A percentile compares a stretch with the other conserved stretches of the same genome.
Conservation (phyloP, 805 yeast genomes). For the Barnettozyma californica region DNA sequence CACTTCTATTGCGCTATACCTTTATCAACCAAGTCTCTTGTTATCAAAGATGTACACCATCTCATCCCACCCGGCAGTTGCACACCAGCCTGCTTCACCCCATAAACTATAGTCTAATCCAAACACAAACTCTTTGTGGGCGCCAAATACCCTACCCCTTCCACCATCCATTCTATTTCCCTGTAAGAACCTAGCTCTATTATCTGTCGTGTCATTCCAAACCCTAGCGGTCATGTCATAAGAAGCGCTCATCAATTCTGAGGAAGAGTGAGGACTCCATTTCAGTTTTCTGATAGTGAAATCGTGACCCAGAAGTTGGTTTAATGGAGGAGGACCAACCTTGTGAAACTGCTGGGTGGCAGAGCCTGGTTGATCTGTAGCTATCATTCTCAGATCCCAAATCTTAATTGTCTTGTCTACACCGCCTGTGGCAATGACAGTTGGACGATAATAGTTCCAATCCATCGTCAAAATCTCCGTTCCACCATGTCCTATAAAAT, state of each 20-base stretch:
- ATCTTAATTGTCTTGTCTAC: constrained; percentile 79
- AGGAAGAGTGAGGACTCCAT: constrained; percentile 87
- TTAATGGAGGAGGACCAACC: constrained; percentile 61
- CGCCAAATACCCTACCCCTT: constrained; percentile 54
- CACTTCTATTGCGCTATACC: background rate
- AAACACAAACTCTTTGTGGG: constrained; percentile 83
- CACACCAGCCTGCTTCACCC: constrained; percentile 96
- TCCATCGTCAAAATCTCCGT: constrained; percentile 77
- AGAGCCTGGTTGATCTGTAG: constrained; percentile 29
- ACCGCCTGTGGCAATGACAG: constrained; percentile 83
- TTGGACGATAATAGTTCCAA: constrained; percentile 84
- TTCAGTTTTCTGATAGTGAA: constrained; percentile 76
- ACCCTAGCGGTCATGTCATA: constrained; percentile 91
- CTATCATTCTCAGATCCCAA: constrained; percentile 82
- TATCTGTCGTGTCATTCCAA: constrained; percentile 72
- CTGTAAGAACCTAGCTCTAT: constrained; percentile 44
- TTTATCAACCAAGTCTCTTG: constrained; percentile 1
- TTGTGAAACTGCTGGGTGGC: constrained; percentile 32
- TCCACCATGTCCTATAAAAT: constrained; percentile 71
- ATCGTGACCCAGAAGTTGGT: constrained; percentile 81
- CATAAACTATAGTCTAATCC: constrained; percentile 95
- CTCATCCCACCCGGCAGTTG: constrained; percentile 95
- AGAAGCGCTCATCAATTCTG: constrained; percentile 66
- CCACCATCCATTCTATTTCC: constrained; percentile 39
- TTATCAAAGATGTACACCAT: constrained; percentile 83